These are phyloP conservation scores for Eucalyptus sp. DNA, from an alignment of 345 rosid species.

Conservation along the genomic window DNA sequence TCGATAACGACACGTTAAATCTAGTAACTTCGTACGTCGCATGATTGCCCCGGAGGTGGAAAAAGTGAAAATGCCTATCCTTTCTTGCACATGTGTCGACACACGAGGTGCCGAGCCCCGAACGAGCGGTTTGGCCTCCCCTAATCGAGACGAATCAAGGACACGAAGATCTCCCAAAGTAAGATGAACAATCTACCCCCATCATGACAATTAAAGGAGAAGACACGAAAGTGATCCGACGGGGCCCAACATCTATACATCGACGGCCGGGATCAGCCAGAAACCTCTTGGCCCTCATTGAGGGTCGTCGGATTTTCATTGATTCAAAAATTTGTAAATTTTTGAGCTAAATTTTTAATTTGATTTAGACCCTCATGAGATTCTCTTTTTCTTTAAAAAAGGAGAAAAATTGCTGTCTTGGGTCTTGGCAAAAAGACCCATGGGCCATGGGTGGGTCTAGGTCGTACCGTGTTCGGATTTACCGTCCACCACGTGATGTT, in stretches of 20 bases:
- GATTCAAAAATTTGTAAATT: not conserved
- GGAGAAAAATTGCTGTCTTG: not conserved
- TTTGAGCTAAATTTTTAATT: not conserved
- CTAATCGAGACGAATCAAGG: not conserved
- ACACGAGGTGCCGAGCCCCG: not conserved
- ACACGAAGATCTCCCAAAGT: not conserved
- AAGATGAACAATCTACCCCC: not conserved
- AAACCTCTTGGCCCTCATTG: not conserved
- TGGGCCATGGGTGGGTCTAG: not conserved
- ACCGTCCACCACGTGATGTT: not conserved
- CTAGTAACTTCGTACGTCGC: not conserved
- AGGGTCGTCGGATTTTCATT: not conserved
- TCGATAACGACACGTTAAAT: not conserved
- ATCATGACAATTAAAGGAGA: not conserved
- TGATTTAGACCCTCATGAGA: not conserved
- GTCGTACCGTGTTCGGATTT: not conserved
- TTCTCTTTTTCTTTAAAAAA: not conserved
- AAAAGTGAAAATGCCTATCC: not conserved
- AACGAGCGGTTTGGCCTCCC: not conserved
- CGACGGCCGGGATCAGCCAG: not conserved
- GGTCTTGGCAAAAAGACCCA: not conserved
- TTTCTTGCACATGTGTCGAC: not conserved
- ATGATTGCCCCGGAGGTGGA: not conserved
- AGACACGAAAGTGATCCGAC: not conserved
- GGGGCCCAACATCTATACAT: not conserved